phyloP scores from a whole-genome alignment of 352 stramenopile species.

The Pythium biforme region DNA sequence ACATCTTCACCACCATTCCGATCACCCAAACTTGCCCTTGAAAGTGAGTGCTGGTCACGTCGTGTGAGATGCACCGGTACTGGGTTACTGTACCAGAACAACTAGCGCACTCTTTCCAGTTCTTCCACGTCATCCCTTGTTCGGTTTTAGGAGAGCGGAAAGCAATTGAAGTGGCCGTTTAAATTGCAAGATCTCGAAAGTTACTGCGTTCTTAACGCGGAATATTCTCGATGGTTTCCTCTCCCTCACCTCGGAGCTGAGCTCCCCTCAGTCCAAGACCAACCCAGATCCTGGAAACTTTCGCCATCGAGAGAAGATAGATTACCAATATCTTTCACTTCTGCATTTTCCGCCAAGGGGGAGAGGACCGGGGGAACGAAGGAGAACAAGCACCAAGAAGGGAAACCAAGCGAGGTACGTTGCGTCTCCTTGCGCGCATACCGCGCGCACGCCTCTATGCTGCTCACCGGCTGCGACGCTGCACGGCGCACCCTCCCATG shows the following conservation, averaged over 20 bases:
- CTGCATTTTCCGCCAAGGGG: slow-evolving; percentile 27
- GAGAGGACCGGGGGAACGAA: slow-evolving; percentile 16
- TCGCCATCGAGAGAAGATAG: neutral
- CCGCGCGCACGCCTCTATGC: neutral
- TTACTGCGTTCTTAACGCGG: slow-evolving; percentile 20
- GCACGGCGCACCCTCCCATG: neutral
- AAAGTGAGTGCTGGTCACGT: neutral
- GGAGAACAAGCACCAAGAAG: slow-evolving; percentile 17
- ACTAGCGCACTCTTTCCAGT: slow-evolving; percentile 4
- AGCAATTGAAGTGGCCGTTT: slow-evolving; percentile 25
- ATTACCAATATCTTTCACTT: slow-evolving; percentile 31
- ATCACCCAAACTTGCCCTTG: neutral
- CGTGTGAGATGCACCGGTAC: neutral
- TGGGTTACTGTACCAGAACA: neutral
- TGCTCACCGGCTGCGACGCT: neutral
- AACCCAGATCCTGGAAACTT: slow-evolving; percentile 23
- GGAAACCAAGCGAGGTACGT: slow-evolving; percentile 16
- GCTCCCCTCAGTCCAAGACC: neutral
- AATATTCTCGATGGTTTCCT: slow-evolving; percentile 27
- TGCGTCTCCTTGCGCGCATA: neutral
- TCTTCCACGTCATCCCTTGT: slow-evolving; percentile 23
- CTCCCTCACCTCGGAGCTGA: neutral
- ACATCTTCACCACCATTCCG: slow-evolving; percentile 11
- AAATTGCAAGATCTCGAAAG: slow-evolving; percentile 19
- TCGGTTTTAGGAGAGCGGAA: slow-evolving; percentile 21